phyloP scores from a whole-genome alignment of 2,329 filamentous ascomycete genomes.

The Fonsecaea erecta region DNA sequence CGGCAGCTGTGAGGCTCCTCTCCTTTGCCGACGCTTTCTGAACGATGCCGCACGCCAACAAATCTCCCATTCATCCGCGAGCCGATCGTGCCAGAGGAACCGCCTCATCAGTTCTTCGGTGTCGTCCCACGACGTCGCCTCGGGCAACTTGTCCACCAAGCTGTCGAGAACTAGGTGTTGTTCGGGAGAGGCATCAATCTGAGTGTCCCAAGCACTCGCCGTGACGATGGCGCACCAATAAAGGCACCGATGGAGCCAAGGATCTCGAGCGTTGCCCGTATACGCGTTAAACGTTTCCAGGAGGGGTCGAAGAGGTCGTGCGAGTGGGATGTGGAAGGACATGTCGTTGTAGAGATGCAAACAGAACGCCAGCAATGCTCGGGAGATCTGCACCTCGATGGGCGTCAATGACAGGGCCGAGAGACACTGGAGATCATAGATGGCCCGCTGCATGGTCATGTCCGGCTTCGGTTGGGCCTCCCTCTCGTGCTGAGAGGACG shows the following conservation, averaged over 20 bases:
- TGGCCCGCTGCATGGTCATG: constrained; percentile 29
- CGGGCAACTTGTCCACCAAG: constrained; percentile 2
- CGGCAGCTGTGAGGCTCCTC: constrained; percentile 19
- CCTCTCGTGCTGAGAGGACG: not conserved
- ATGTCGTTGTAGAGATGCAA: constrained; percentile 28
- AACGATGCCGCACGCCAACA: constrained; percentile 28
- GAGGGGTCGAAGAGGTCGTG: constrained; percentile 23
- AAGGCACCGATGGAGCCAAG: constrained; percentile 27
- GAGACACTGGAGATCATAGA: constrained; percentile 30
- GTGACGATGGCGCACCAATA: constrained; percentile 25
- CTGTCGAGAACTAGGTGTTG: constrained; percentile 19
- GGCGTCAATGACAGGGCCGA: constrained; percentile 19
- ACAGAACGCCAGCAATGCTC: constrained; percentile 25
- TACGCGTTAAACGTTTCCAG: constrained; percentile 20
- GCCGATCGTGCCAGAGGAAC: constrained; percentile 22
- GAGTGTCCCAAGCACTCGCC: constrained; percentile 28
- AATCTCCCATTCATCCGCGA: constrained; percentile 27
- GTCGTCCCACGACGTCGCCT: constrained; percentile 23
- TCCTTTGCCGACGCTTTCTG: constrained; percentile 13
- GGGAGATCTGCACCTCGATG: constrained; percentile 19
- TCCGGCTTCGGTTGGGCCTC: constrained; percentile 1
- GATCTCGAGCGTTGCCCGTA: constrained; percentile 8
- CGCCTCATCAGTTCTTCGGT: constrained; percentile 18
- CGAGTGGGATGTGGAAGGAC: constrained; percentile 24
- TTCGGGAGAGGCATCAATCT: constrained; percentile 24